A percentile compares a stretch with the other conserved stretches of the same genome.
Conservation (phyloP, 2,329 filamentous ascomycete species). For the Trichophyton benhamiae region DNA sequence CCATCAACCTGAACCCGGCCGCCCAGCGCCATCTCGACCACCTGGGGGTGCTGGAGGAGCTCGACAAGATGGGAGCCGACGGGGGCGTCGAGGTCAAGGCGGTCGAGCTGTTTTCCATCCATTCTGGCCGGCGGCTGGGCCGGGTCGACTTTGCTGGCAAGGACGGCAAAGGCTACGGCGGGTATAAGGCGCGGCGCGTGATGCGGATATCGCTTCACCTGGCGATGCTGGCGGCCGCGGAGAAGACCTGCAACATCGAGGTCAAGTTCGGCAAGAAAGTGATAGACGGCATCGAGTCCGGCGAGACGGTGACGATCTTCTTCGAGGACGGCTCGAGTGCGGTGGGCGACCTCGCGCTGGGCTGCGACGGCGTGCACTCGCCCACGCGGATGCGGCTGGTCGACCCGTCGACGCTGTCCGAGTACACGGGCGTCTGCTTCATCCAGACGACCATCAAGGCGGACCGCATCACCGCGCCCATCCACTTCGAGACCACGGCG, state of each 20-base stretch:
- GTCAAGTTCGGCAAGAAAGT: slow-evolving; percentile 34
- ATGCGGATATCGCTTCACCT: slow-evolving; percentile 32
- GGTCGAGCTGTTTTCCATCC: slow-evolving; percentile 31
- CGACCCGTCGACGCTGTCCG: slow-evolving; percentile 24
- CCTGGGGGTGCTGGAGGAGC: slow-evolving; percentile 29
- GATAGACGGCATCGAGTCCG: slow-evolving; percentile 23
- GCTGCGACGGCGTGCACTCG: slow-evolving; percentile 34
- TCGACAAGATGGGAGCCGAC: slow-evolving; percentile 28
- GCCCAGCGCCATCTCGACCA: slow-evolving; percentile 33
- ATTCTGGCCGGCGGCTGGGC: slow-evolving; percentile 28
- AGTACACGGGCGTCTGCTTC: slow-evolving; percentile 33
- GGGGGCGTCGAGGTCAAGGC: slow-evolving; percentile 30
- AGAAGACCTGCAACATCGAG: slow-evolving; percentile 26
- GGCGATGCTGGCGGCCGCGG: slow-evolving; percentile 29
- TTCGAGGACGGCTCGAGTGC: slow-evolving; percentile 29
- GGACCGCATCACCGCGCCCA: slow-evolving; percentile 15
- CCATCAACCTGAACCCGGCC: slow-evolving; percentile 35
- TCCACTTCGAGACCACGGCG: slow-evolving; percentile 30
- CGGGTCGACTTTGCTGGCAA: slow-evolving; percentile 28
- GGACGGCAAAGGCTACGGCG: slow-evolving; percentile 27
- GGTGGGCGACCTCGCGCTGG: slow-evolving; percentile 27
- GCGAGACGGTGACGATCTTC: slow-evolving; percentile 22
- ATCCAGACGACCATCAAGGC: slow-evolving; percentile 26
- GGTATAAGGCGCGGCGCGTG: slow-evolving; percentile 31
- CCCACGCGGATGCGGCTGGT: slow-evolving; percentile 26